Evolutionary conservation across 768 basidiomycete species (phyloP).

Genomic region (Lanmaoa rubissima): DNA sequence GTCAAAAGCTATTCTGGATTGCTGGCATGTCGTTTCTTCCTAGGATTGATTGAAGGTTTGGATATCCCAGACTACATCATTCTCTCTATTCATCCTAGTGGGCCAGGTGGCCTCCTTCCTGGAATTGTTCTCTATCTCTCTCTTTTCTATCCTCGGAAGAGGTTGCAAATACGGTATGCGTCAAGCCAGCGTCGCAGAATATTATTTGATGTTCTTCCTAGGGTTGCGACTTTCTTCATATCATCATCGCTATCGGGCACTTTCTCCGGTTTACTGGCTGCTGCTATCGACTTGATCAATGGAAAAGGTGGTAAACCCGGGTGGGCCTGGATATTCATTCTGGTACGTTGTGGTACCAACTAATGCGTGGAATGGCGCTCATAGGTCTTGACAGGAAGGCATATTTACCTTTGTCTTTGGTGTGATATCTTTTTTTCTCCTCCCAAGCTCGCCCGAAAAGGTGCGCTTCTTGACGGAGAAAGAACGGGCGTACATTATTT

Average conservation of each 20-base stretch:
- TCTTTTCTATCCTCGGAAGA: slow-evolving; percentile 40
- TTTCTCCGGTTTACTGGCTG: slow-evolving; percentile 63
- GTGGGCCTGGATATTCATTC: slow-evolving; percentile 63
- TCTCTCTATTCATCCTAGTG: slow-evolving; percentile 1
- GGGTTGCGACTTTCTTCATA: slow-evolving; percentile 40
- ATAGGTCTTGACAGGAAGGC: slow-evolving; percentile 43
- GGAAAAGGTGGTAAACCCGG: slow-evolving; percentile 49
- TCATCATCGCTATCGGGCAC: slow-evolving; percentile 55
- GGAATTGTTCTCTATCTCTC: slow-evolving; percentile 58
- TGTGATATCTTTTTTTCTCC: slow-evolving; percentile 44
- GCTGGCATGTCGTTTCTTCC: slow-evolving; percentile 45
- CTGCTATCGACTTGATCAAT: slow-evolving; percentile 57
- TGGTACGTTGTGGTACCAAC: slow-evolving; percentile 30
- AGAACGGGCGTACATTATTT: slow-evolving; percentile 48
- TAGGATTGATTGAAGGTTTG: slow-evolving; percentile 60
- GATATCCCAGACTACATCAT: neutral
- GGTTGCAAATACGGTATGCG: slow-evolving; percentile 24
- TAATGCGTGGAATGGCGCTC: neutral
- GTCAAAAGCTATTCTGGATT: slow-evolving; percentile 53
- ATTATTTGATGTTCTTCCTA: slow-evolving; percentile 12
- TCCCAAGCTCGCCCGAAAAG: slow-evolving; percentile 43
- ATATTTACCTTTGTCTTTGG: slow-evolving; percentile 63
- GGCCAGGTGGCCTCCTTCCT: slow-evolving; percentile 54
- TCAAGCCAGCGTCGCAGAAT: neutral
- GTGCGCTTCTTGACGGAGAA: slow-evolving; percentile 50